A percentile compares a stretch with the other conserved stretches of the same genome.
Conservation (phyloP, 2,329 filamentous ascomycete species). For the Colletotrichum chlorophyti region DNA sequence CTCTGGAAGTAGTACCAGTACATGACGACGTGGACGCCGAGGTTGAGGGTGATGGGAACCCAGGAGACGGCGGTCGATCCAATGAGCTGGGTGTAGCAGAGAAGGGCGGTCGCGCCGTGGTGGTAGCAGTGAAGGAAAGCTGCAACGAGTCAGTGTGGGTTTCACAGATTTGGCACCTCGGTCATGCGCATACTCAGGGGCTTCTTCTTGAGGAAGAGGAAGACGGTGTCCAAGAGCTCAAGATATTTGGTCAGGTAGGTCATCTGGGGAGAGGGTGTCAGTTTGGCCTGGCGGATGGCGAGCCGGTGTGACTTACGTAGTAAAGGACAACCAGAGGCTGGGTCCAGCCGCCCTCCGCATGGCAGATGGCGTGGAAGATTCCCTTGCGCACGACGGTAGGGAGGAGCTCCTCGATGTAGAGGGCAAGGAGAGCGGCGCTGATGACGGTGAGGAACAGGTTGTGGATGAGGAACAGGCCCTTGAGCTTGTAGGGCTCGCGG, state of each 20-base stretch:
- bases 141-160: constrained; percentile 43
- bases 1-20: constrained; percentile 99
- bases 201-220: constrained; percentile 99
- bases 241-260: constrained; percentile 99
- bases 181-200: constrained; percentile 71
- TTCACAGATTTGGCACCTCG: constrained; percentile 3
- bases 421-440: constrained; percentile 78
- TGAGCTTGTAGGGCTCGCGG: constrained; percentile 84
- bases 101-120: constrained; percentile 93
- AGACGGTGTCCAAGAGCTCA: constrained; percentile 93
- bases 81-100: constrained; percentile 97
- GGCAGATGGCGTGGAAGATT: constrained; percentile 89
- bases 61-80: constrained; percentile 93
- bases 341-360: constrained; percentile 86
- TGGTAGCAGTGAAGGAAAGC: constrained; percentile 99
- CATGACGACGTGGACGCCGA: constrained; percentile 97
- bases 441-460: constrained; percentile 93
- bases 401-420: constrained; percentile 91
- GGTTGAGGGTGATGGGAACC: constrained; percentile 92
- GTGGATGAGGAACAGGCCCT: constrained; percentile 90
- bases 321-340: constrained; percentile 92
- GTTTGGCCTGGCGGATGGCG: constrained; percentile 3
- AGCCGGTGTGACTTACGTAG: constrained; percentile 72
- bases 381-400: constrained; percentile 82
- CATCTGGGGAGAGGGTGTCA: constrained; percentile 67